These are phyloP conservation scores for Fusarium circinatum DNA, from an alignment of 2,329 filamentous ascomycete genomes.

Conservation along the genomic window DNA sequence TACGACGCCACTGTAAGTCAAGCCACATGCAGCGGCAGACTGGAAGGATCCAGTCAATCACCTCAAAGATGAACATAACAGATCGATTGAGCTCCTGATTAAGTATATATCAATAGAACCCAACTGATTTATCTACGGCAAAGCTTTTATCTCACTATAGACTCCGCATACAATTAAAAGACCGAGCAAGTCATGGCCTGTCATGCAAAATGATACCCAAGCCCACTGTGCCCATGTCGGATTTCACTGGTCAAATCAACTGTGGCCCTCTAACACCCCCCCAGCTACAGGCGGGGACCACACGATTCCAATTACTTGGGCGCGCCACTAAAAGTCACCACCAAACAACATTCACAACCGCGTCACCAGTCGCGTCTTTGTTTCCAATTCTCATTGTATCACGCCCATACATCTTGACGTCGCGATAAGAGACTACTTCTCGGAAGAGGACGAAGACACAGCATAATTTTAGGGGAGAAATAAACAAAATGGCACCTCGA, in stretches of 20 bases:
- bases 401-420: background rate
- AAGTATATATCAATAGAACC: background rate
- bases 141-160: background rate
- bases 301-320: conserved; percentile 13
- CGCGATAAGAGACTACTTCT: background rate
- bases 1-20: background rate
- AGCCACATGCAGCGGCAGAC: background rate
- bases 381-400: conserved; percentile 16
- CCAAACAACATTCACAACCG: conserved; percentile 37
- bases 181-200: background rate
- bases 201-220: background rate
- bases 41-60: background rate
- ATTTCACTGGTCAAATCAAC: conserved; percentile 15
- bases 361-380: conserved; percentile 39
- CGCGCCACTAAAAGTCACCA: conserved; percentile 29
- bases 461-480: background rate
- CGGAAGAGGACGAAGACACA: background rate
- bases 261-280: conserved; percentile 29
- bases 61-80: background rate
- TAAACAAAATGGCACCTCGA: conserved; percentile 48
- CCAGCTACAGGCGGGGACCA: conserved; percentile 22
- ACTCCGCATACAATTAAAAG: background rate
- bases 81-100: background rate
- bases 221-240: background rate
- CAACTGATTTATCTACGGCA: background rate